These are phyloP conservation scores for Amanita pseudoporphyria DNA, from an alignment of 768 basidiomycete genomes.

Conservation along the genomic window DNA sequence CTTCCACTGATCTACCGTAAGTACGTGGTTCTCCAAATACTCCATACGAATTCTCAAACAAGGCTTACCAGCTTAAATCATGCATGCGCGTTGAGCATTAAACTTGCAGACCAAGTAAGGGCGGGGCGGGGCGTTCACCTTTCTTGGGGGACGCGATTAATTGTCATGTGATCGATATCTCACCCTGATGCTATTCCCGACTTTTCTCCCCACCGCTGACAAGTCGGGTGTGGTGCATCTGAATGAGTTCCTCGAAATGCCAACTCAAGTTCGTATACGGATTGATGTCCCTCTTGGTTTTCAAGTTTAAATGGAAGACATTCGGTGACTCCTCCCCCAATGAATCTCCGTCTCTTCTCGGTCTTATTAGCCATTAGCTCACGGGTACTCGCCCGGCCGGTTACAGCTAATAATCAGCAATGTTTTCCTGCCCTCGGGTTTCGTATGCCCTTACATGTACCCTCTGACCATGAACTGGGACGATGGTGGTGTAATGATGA, in stretches of 20 bases:
- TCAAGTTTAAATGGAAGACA: background rate
- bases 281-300: no score
- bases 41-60: no score
- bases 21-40: no score
- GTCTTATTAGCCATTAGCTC: background rate
- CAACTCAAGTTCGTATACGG: background rate
- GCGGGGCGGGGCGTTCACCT: no score
- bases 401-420: background rate
- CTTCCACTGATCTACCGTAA: no score
- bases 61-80: no score
- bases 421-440: constrained; percentile 32
- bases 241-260: background rate
- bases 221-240: background rate
- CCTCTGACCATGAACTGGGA: constrained; percentile 19
- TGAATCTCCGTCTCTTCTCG: background rate
- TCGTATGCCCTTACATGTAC: constrained; percentile 32
- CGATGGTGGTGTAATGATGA: constrained; percentile 45
- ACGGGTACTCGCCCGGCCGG: background rate
- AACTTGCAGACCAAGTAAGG: no score
- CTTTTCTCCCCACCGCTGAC: background rate
- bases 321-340: background rate
- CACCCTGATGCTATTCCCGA: background rate
- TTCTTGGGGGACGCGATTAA: no score
- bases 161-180: no score
- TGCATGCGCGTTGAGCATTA: no score